A percentile compares a stretch with the other conserved stretches of the same genome.
Evolutionary conservation across 441 rosid genomes (phyloP).

Genomic region (Populus hybrid): DNA sequence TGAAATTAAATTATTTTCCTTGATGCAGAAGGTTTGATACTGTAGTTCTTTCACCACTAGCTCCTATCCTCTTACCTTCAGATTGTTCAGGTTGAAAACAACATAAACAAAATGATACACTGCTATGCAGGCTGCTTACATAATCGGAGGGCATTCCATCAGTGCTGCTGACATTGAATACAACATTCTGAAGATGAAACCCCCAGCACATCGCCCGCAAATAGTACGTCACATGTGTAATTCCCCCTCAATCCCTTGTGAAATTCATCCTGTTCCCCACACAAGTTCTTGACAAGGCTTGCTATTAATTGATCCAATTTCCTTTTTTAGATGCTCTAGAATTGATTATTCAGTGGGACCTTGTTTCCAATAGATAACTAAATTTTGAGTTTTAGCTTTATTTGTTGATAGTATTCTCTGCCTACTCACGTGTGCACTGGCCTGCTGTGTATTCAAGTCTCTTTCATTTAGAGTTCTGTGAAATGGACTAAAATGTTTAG

Average conservation of each 20-base stretch:
- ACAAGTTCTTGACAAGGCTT: background rate
- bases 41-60: background rate
- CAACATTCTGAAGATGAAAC: conserved; percentile 61
- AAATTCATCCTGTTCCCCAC: background rate
- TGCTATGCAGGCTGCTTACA: conserved; percentile 59
- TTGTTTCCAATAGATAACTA: background rate
- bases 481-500: background rate
- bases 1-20: conserved; percentile 52
- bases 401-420: background rate
- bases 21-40: conserved; percentile 63
- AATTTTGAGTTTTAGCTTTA: background rate
- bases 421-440: background rate
- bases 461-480: background rate
- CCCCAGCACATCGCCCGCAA: conserved; percentile 57
- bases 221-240: conserved; percentile 40
- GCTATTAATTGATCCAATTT: background rate
- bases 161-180: conserved; percentile 65
- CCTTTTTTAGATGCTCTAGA: conserved; percentile 4
- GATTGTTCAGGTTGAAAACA: conserved; percentile 6
- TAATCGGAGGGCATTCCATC: conserved; percentile 56
- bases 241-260: background rate
- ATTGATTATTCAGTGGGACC: background rate
- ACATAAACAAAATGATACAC: conserved; percentile 13
- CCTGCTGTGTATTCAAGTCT: background rate
- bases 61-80: background rate